A percentile compares a stretch with the other conserved stretches of the same genome.
Conservation (phyloP, 257 asterid species). For the Solanum etuberosum region DNA sequence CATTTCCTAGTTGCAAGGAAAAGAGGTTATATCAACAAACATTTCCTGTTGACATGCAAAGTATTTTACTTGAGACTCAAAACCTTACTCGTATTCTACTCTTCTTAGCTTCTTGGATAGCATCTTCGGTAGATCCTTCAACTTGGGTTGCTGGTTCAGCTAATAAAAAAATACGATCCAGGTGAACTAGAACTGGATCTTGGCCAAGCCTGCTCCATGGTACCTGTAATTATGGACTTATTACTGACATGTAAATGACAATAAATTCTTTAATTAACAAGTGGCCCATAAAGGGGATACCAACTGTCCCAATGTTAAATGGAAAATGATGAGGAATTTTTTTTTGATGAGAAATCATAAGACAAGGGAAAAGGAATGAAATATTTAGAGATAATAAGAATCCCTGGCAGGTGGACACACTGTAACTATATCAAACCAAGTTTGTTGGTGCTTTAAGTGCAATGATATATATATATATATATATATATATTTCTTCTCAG, state of each 20-base stretch:
- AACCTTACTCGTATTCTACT: conserved; percentile 66
- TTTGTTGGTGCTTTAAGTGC: neutral
- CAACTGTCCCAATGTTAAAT: neutral
- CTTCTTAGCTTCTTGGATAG: conserved; percentile 82
- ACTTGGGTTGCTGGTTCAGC: conserved; percentile 98
- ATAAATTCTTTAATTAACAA: neutral
- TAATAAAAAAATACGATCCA: conserved; percentile 80
- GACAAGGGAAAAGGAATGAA: neutral
- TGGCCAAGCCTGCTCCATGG: conserved; percentile 99
- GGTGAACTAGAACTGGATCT: conserved; percentile 85
- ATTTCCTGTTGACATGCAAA: neutral
- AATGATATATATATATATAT: neutral
- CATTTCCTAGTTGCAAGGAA: conserved; percentile 49
- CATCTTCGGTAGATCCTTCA: conserved; percentile 92
- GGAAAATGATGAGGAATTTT: neutral
- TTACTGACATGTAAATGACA: conserved; percentile 2
- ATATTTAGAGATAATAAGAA: neutral
- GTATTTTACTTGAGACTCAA: conserved; percentile 3
- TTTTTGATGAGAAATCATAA: neutral
- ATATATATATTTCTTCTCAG: neutral
- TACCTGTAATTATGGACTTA: conserved; percentile 41
- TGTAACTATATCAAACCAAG: neutral
- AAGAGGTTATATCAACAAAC: conserved; percentile 3
- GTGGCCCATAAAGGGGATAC: neutral
- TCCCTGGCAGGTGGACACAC: neutral